A percentile compares a stretch with the other conserved stretches of the same genome.
These are phyloP conservation scores for Porodaedalea pini DNA, from an alignment of 1,284 basidiomycete genomes.

Conservation along the genomic window DNA sequence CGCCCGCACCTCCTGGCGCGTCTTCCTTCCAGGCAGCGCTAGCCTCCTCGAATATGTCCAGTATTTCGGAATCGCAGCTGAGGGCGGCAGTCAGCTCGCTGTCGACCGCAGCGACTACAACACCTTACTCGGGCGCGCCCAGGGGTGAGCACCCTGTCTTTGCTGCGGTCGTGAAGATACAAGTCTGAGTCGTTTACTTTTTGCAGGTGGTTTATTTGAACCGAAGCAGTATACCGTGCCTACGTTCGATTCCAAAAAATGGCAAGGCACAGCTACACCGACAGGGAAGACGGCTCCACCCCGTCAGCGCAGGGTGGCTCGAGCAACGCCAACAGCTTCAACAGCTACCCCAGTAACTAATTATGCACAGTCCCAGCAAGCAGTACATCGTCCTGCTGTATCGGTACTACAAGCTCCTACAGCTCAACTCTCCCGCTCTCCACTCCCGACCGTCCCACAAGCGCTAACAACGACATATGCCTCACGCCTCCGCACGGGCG, in stretches of 20 bases:
- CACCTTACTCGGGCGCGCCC: constrained; percentile 35
- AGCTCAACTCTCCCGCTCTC: constrained; percentile 40
- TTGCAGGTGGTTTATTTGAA: constrained; percentile 31
- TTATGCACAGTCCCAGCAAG: constrained; percentile 13
- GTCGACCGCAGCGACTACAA: constrained; percentile 41
- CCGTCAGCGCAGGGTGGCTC: constrained; percentile 1
- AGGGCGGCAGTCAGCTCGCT: constrained; percentile 54
- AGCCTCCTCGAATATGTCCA: constrained; percentile 33
- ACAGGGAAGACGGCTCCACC: neutral
- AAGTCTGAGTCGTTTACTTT: too few relatives aligned
- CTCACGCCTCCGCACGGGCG: constrained; percentile 89
- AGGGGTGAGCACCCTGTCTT: neutral
- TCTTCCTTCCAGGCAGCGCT: constrained; percentile 28
- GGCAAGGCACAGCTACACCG: constrained; percentile 13
- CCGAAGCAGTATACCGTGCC: constrained; percentile 18
- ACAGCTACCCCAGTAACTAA: constrained; percentile 15
- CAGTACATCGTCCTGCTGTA: constrained; percentile 16
- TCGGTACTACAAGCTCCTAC: constrained; percentile 20
- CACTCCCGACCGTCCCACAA: constrained; percentile 62
- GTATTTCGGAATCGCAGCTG: constrained; percentile 48
- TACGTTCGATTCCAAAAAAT: constrained; percentile 20
- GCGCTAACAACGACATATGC: constrained; percentile 83
- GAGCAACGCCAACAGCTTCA: constrained; percentile 5
- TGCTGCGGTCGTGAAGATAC: too few relatives aligned
- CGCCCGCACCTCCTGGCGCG: constrained; percentile 11